Conservation (phyloP, 768 basidiomycete genomes). For the Hortiboletus campestris region DNA sequence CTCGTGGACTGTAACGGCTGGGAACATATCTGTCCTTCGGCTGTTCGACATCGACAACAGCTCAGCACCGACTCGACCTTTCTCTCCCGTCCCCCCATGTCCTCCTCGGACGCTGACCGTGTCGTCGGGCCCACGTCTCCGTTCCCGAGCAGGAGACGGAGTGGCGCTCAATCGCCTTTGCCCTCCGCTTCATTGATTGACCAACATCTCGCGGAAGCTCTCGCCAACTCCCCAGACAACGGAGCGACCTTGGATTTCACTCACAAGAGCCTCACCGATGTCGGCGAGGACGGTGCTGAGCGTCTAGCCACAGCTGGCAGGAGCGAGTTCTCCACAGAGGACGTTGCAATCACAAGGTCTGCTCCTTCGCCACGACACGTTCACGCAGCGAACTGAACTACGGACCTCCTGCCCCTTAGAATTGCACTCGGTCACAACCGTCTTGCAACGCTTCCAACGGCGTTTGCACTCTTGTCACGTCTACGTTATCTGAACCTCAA, state of each 20-base stretch:
- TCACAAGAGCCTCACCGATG: constrained; percentile 72
- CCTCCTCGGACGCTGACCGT: constrained; percentile 31
- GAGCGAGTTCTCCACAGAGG: constrained; percentile 44
- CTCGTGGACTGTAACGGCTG: constrained; percentile 12
- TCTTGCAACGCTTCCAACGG: constrained; percentile 70
- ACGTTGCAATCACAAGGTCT: constrained; percentile 61
- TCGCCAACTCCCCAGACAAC: constrained; percentile 64
- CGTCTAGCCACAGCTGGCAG: constrained; percentile 66
- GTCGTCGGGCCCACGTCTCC: constrained; percentile 28
- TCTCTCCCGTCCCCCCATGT: constrained; percentile 22
- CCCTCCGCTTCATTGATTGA: constrained; percentile 47
- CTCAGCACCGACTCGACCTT: constrained; percentile 9
- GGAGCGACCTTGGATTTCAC: constrained; percentile 85
- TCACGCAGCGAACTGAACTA: constrained; percentile 5
- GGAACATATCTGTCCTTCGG: constrained; percentile 16
- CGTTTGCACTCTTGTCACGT: constrained; percentile 68
- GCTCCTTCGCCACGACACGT: constrained; percentile 18
- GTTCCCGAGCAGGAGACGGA: constrained; percentile 23
- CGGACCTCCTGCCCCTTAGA: constrained; percentile 38
- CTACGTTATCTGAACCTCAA: constrained; percentile 86
- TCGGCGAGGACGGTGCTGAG: constrained; percentile 72
- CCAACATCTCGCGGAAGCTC: constrained; percentile 62
- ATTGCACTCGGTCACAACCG: constrained; percentile 87
- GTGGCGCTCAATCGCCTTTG: constrained; percentile 29
- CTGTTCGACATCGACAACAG: constrained; percentile 19